A percentile compares a stretch with the other conserved stretches of the same genome.
phyloP scores from a whole-genome alignment of 306 rosid genomes.

The Inga laurina region DNA sequence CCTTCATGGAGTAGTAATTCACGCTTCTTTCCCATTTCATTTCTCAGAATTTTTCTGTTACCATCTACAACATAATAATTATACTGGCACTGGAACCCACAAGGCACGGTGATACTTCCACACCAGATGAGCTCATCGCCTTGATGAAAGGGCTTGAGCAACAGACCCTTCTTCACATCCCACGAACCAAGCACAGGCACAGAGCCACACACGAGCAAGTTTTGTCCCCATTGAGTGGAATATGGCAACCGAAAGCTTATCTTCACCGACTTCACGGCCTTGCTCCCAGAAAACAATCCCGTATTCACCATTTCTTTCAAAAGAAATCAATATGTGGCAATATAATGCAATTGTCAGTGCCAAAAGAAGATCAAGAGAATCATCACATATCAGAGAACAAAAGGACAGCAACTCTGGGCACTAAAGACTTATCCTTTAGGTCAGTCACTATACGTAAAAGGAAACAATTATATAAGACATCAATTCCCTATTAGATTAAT shows the following conservation, averaged over 20 bases:
- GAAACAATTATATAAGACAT: conserved; percentile 9
- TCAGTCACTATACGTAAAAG: background rate
- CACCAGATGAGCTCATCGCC: conserved; percentile 81
- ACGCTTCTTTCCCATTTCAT: conserved; percentile 83
- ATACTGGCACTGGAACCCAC: conserved; percentile 69
- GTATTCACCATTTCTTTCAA: conserved; percentile 59
- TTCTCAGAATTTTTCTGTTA: conserved; percentile 58
- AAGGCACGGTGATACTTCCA: conserved; percentile 71
- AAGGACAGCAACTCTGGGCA: conserved; percentile 7
- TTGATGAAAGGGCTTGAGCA: conserved; percentile 65
- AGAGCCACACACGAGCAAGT: conserved; percentile 84
- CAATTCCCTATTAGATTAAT: background rate
- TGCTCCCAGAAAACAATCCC: conserved; percentile 57
- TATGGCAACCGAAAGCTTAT: conserved; percentile 84
- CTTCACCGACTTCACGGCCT: conserved; percentile 58
- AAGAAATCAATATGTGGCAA: conserved; percentile 25
- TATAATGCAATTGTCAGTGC: conserved; percentile 26
- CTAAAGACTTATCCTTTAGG: background rate
- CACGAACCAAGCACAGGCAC: conserved; percentile 80
- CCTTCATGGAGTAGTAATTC: conserved; percentile 57
- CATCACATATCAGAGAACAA: conserved; percentile 14
- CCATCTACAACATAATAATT: conserved; percentile 86
- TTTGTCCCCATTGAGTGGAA: conserved; percentile 88
- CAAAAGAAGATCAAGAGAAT: conserved; percentile 21
- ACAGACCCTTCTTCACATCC: conserved; percentile 86